These are phyloP conservation scores for Colletotrichum simmondsii DNA, from an alignment of 2,329 filamentous ascomycete genomes.

Conservation along the genomic window DNA sequence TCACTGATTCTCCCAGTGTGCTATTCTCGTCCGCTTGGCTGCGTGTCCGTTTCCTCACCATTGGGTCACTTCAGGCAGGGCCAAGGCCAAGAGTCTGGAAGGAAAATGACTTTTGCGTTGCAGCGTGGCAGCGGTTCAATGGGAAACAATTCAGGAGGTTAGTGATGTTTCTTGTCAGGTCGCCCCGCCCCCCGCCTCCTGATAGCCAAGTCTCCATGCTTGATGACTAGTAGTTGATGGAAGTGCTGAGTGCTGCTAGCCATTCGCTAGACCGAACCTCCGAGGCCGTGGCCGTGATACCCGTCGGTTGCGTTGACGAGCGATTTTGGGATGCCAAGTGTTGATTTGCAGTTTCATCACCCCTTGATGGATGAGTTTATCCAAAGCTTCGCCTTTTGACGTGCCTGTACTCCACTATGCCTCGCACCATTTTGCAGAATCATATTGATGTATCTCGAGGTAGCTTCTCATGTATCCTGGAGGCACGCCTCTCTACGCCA, in stretches of 20 bases:
- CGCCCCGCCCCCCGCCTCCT: background rate
- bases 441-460: background rate
- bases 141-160: background rate
- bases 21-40: conserved; percentile 18
- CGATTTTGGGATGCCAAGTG: conserved; percentile 10
- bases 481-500: background rate
- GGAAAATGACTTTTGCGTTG: background rate
- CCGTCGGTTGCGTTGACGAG: background rate
- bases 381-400: background rate
- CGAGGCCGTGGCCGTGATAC: background rate
- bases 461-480: background rate
- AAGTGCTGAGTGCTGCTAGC: background rate
- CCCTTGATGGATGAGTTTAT: conserved; percentile 11
- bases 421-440: background rate
- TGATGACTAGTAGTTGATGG: background rate
- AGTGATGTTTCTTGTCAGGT: background rate
- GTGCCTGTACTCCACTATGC: background rate
- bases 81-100: background rate
- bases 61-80: background rate
- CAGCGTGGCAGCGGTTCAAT: background rate
- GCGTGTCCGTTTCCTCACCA: background rate
- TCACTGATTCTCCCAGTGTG: background rate
- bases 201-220: background rate
- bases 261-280: background rate
- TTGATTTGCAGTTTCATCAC: conserved; percentile 17